Percentiles rank a stretch among this genome's conserved stretches.
Evolutionary conservation across 1,284 basidiomycete species (phyloP).

Genomic region (Marasmius oreades): DNA sequence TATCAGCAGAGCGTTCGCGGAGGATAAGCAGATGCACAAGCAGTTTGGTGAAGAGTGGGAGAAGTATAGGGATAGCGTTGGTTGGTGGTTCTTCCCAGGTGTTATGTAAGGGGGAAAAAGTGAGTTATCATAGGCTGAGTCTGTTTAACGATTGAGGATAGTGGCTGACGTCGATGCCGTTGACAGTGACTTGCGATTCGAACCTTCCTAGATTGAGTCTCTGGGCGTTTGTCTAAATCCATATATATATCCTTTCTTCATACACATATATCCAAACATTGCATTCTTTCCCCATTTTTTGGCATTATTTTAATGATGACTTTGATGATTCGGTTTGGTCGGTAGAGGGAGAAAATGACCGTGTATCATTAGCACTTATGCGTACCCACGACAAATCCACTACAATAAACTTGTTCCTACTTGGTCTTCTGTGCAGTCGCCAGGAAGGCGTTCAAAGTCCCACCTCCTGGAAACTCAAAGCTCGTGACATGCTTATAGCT

Average conservation of each 20-base stretch:
- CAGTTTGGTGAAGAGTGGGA: constrained; percentile 51
- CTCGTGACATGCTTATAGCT: background rate
- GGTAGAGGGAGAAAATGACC: too few relatives aligned
- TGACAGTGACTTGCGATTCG: background rate
- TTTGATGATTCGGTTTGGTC: too few relatives aligned
- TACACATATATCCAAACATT: background rate
- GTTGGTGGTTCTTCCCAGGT: constrained; percentile 55
- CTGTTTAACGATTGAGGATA: background rate
- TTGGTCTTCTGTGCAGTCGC: background rate
- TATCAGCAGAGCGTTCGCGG: constrained; percentile 45
- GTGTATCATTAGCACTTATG: too few relatives aligned
- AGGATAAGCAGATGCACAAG: constrained; percentile 50
- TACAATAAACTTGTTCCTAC: background rate
- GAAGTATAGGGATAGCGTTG: constrained; percentile 44
- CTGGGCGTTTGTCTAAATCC: background rate
- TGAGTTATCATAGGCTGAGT: background rate
- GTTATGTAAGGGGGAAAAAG: constrained; percentile 17
- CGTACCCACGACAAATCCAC: too few relatives aligned
- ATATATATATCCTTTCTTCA: background rate
- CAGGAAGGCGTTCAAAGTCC: background rate
- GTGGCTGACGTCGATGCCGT: background rate
- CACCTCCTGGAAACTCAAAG: background rate
- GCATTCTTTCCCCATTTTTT: too few relatives aligned
- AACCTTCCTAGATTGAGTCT: background rate
- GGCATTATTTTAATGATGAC: too few relatives aligned